phyloP scores from a whole-genome alignment of 805 yeast species.

The Saccharomycopsis fermentans region DNA sequence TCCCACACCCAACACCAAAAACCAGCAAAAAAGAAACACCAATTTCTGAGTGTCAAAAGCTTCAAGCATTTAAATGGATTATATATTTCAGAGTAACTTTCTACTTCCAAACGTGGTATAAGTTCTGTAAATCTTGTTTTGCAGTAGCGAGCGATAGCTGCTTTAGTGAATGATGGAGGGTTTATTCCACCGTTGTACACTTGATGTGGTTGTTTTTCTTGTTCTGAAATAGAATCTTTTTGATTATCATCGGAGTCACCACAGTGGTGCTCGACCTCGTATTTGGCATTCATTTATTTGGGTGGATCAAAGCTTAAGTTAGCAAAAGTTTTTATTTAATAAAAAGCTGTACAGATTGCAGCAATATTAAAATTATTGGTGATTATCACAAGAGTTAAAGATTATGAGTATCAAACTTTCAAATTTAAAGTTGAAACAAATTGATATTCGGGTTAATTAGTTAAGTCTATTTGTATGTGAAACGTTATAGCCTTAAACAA shows the following conservation, averaged over 20 bases:
- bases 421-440: too few relatives aligned
- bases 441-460: too few relatives aligned
- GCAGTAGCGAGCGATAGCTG: conserved; percentile 3
- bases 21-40: conserved; percentile 53
- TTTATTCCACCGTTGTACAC: background rate
- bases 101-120: conserved; percentile 6
- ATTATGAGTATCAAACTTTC: too few relatives aligned
- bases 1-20: conserved; percentile 63
- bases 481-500: too few relatives aligned
- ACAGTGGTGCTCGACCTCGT: background rate
- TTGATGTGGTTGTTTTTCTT: background rate
- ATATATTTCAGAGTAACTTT: conserved; percentile 1
- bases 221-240: background rate
- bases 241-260: background rate
- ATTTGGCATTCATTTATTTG: background rate
- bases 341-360: too few relatives aligned
- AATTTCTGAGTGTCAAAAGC: conserved; percentile 31
- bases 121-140: conserved; percentile 8
- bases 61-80: conserved; percentile 37
- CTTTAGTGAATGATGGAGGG: background rate
- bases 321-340: too few relatives aligned
- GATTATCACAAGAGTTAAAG: too few relatives aligned
- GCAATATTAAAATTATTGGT: too few relatives aligned
- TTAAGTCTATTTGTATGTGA: too few relatives aligned
- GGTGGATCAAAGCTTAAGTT: too few relatives aligned